Conservation (phyloP, 2,329 filamentous ascomycete genomes). For the Claviceps monticola region DNA sequence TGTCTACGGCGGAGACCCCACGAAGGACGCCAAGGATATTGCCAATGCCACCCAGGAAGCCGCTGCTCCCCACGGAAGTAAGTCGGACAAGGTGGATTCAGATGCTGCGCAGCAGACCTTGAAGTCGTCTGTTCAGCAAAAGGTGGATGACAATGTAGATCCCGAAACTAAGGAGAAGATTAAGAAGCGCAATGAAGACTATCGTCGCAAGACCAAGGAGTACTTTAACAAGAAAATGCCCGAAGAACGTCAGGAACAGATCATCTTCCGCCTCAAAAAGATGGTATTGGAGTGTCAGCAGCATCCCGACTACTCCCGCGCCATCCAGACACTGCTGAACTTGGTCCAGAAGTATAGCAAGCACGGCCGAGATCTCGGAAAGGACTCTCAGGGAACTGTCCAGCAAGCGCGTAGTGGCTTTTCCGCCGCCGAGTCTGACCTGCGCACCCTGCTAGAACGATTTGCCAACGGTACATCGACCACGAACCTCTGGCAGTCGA, state of each 20-base stretch:
- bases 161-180: slow-evolving; percentile 46
- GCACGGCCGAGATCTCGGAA: slow-evolving; percentile 52
- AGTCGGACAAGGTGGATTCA: slow-evolving; percentile 35
- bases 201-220: slow-evolving; percentile 41
- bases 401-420: slow-evolving; percentile 60
- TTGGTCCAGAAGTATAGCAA: slow-evolving; percentile 75
- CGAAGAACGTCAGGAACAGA: slow-evolving; percentile 82
- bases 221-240: slow-evolving; percentile 83
- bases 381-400: slow-evolving; percentile 52
- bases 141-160: slow-evolving; percentile 47
- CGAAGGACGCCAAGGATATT: slow-evolving; percentile 47
- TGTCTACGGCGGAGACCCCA: slow-evolving; percentile 39
- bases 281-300: slow-evolving; percentile 95
- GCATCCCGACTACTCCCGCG: slow-evolving; percentile 82
- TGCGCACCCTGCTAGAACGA: slow-evolving; percentile 74
- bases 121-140: slow-evolving; percentile 37
- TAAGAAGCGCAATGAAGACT: slow-evolving; percentile 29
- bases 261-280: slow-evolving; percentile 86
- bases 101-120: slow-evolving; percentile 19
- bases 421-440: slow-evolving; percentile 59
- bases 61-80: slow-evolving; percentile 31
- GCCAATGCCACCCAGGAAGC: slow-evolving; percentile 43
- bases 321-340: slow-evolving; percentile 74
- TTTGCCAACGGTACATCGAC: slow-evolving; percentile 91
- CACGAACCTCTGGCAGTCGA: slow-evolving; percentile 71